These are phyloP conservation scores for Nepenthes alata DNA, from an alignment of 179 eudicot genomes.

Conservation along the genomic window DNA sequence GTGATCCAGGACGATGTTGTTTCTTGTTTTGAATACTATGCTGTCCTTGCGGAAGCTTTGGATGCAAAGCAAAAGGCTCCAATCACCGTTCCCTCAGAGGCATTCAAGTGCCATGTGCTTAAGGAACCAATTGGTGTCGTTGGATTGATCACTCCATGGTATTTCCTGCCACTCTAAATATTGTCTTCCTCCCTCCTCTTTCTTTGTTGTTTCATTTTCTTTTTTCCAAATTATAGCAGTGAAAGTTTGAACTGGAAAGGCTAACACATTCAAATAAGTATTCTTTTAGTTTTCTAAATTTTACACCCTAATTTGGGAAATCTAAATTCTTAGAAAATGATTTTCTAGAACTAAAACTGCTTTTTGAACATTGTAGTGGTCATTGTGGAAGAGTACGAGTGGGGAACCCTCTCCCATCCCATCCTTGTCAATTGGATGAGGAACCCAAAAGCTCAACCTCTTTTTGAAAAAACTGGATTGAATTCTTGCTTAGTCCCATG, in stretches of 20 bases:
- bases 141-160: conserved; percentile 99
- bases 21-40: conserved; percentile 86
- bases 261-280: background rate
- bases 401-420: too few species aligned
- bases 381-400: too few species aligned
- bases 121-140: conserved; percentile 91
- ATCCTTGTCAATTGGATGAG: too few species aligned
- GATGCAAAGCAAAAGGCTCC: conserved; percentile 83
- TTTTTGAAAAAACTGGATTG: too few species aligned
- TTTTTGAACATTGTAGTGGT: too few species aligned
- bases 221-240: background rate
- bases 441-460: too few species aligned
- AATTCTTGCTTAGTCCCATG: too few species aligned
- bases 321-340: too few species aligned
- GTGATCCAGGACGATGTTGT: conserved; percentile 81
- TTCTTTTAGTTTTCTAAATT: background rate
- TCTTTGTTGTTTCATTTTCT: background rate
- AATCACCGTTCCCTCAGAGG: conserved; percentile 69
- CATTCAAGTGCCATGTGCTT: conserved; percentile 70
- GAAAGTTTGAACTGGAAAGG: background rate
- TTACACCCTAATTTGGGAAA: too few species aligned
- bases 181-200: background rate
- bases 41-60: conserved; percentile 87
- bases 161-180: conserved; percentile 2
- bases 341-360: too few species aligned